Evolutionary conservation across 2,329 filamentous ascomycete genomes (phyloP).

Genomic region (Byssothecium circinans): DNA sequence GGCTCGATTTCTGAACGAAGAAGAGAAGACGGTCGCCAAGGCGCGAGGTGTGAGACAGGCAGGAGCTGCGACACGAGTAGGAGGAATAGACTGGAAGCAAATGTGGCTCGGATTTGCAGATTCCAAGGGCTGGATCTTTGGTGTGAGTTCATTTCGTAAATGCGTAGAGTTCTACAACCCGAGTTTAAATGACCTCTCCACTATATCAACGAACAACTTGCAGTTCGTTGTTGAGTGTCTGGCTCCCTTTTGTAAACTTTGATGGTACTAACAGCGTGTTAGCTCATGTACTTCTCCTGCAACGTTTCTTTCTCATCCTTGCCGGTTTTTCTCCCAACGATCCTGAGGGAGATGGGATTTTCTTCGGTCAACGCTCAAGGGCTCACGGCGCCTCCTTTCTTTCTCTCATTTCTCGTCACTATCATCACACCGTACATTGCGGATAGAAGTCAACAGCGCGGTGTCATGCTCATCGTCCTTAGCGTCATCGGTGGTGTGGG

Average conservation of each 20-base stretch:
- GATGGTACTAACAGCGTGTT: background rate
- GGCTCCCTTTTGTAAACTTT: no score
- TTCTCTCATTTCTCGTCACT: constrained; percentile 66
- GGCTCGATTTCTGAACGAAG: constrained; percentile 46
- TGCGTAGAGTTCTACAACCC: no score
- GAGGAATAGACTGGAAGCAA: constrained; percentile 33
- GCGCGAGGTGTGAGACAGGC: constrained; percentile 35
- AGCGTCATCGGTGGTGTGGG: constrained; percentile 62
- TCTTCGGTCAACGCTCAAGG: constrained; percentile 68
- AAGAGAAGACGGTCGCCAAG: constrained; percentile 42
- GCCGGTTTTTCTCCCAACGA: constrained; percentile 49
- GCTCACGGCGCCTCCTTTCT: constrained; percentile 70
- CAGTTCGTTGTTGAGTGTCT: no score
- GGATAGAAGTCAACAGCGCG: constrained; percentile 67
- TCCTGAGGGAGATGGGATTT: constrained; percentile 64
- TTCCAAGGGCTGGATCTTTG: constrained; percentile 39
- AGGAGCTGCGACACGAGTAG: constrained; percentile 29
- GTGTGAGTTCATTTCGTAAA: constrained; percentile 21
- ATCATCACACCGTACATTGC: constrained; percentile 64
- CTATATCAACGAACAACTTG: no score
- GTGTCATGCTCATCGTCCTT: constrained; percentile 59
- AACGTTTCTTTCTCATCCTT: constrained; percentile 57
- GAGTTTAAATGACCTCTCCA: no score
- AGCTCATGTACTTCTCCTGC: constrained; percentile 43
- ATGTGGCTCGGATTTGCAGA: constrained; percentile 33